phyloP scores from a whole-genome alignment of 495 filamentous ascomycete species.

The Saxophila tyrrhenica region DNA sequence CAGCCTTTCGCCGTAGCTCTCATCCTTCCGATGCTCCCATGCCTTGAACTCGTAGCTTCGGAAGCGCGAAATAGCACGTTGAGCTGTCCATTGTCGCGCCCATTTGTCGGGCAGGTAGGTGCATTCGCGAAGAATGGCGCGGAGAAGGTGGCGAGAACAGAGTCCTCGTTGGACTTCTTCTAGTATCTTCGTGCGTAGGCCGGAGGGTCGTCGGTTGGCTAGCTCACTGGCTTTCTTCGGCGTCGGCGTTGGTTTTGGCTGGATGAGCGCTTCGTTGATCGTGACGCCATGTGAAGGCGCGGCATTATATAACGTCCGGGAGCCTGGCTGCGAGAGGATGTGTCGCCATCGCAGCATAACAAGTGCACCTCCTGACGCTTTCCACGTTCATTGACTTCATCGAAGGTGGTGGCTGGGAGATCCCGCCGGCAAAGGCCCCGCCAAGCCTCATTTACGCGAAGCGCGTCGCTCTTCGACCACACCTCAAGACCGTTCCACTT shows the following conservation, averaged over 20 bases:
- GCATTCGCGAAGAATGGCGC: constrained; percentile 71
- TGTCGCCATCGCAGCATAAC: neutral
- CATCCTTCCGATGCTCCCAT: constrained; percentile 12
- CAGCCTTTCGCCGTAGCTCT: constrained; percentile 1
- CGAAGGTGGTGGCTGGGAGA: too few relatives aligned
- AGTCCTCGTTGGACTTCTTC: neutral
- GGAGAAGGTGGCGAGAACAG: constrained; percentile 44
- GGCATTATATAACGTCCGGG: neutral
- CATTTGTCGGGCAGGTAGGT: constrained; percentile 70
- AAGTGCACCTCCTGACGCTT: too few relatives aligned
- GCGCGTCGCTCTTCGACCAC: too few relatives aligned
- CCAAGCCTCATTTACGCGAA: too few relatives aligned
- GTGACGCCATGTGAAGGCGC: neutral
- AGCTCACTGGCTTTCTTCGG: neutral
- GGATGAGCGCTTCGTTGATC: neutral
- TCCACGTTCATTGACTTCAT: too few relatives aligned
- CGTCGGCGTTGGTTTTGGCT: neutral
- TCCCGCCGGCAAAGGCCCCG: too few relatives aligned
- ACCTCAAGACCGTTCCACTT: too few relatives aligned
- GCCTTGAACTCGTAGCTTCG: constrained; percentile 30
- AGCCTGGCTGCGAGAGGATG: neutral
- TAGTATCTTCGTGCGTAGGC: neutral
- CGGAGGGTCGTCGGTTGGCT: too few relatives aligned
- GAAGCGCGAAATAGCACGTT: constrained; percentile 49
- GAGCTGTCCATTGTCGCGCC: constrained; percentile 48